Base-by-base conservation (phyloP, 495 filamentous ascomycete species). In the Hamigera avellanea region DNA sequence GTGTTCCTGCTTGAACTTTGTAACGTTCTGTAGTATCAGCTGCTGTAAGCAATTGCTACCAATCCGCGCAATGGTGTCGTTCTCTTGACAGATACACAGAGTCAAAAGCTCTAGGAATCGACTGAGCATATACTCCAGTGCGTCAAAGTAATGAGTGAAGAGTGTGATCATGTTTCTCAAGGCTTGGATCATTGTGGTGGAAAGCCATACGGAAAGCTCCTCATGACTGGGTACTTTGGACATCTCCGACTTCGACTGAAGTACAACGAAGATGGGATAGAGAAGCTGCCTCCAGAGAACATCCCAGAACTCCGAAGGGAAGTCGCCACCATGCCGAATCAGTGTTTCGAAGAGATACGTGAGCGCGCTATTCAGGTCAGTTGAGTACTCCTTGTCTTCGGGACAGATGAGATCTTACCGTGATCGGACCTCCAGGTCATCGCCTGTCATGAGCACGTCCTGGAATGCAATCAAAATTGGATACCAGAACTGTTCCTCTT, bases 151-250 rank as follows among this genome's bases (percentile, higher is more conserved):
- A 56, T 99, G 91, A 0, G 91, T 99, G 52, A 99, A 96, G 16
- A 99, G 75, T 0, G 82, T 87, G 48, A 99, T 95, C 82, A 99
- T 94, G 59, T 95, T 96, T 32, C 91, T 77, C 43, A 99, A 63
- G 12, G 91, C 91, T 56, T 99, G 91, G 31, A 99, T 99, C 87
- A 99, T 96, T 14, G 91, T 99, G 0, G 91, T 99, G 9, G 87
- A 95, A 23, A 99, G 70, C 91, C 91, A 99, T n/a, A 99, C 91
- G 1, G 89, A 95, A 14, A 95, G 69, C 46, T 95, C 87, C 53
- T 99, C 91, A 44, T 94, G 87, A 41, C 85, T 95, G 2, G 85
- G 72, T 13, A 85, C 83, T 48, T 95, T 93, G 33, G 76, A 75
- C 83, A 95, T 93, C 56, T 99, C 91, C 0, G 88, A 91, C 42